A percentile compares a stretch with the other conserved stretches of the same genome.
Conservation (phyloP, 2,329 filamentous ascomycete species). For the Ascochyta lentis region DNA sequence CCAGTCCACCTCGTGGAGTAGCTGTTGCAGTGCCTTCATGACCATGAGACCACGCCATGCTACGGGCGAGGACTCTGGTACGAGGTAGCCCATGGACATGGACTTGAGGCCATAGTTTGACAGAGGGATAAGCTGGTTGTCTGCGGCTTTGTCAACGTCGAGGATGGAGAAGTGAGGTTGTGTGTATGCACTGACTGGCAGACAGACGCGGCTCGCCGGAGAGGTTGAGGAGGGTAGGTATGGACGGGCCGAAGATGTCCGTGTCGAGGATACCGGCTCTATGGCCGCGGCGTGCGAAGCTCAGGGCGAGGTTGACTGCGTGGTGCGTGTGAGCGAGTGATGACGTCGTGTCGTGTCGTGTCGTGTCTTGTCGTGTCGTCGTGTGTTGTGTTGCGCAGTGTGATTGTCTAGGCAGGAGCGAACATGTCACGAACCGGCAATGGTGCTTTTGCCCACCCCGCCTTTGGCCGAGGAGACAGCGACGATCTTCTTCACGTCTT, state of each 20-base stretch:
- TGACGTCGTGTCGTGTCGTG: background rate
- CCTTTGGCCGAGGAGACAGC: constrained; percentile 98
- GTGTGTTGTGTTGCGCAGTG: no score
- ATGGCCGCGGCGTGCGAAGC: constrained; percentile 82
- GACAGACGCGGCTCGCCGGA: constrained; percentile 80
- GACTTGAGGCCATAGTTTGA: constrained; percentile 96
- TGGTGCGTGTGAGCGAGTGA: background rate
- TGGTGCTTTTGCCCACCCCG: constrained; percentile 96
- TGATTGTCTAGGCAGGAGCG: no score
- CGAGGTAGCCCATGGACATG: constrained; percentile 98
- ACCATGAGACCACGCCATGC: constrained; percentile 98
- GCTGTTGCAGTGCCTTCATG: constrained; percentile 94
- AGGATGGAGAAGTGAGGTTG: background rate
- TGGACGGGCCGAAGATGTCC: constrained; percentile 95
- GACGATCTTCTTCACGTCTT: constrained; percentile 86
- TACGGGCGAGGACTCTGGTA: constrained; percentile 79
- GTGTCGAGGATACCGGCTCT: constrained; percentile 89
- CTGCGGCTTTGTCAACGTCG: constrained; percentile 48
- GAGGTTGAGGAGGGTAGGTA: constrained; percentile 87
- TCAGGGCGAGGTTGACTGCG: constrained; percentile 78
- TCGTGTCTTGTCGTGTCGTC: no score
- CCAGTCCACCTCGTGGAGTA: constrained; percentile 96
- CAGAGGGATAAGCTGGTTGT: constrained; percentile 83
- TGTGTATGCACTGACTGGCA: constrained; percentile 60
- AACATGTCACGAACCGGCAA: constrained; percentile 66